phyloP scores from a whole-genome alignment of 176 grass and related monocot genomes.

The Lolium perenne region DNA sequence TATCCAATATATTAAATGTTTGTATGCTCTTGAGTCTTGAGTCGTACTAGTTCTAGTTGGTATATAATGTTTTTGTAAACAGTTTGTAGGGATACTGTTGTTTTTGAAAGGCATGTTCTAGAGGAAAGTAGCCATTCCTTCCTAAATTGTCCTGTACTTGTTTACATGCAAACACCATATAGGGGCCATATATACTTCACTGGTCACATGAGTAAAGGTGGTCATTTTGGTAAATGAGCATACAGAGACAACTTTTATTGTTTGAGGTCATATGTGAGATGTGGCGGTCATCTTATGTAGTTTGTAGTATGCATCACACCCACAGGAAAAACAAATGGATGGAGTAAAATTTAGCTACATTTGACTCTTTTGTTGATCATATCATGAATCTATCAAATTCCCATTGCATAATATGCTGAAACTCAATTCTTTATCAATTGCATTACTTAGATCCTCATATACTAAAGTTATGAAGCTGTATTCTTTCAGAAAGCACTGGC shows the following conservation, averaged over 20 bases:
- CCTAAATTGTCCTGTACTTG: neutral
- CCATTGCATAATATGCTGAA: conserved; percentile 15
- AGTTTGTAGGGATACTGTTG: neutral
- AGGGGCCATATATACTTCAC: neutral
- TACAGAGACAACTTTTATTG: conserved; percentile 9
- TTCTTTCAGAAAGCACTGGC: conserved; percentile 73
- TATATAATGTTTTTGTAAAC: neutral
- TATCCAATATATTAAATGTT: neutral
- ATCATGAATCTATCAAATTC: conserved; percentile 18
- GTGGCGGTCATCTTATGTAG: conserved; percentile 1
- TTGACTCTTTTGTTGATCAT: conserved; percentile 28
- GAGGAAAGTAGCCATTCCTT: neutral
- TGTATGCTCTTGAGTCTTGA: conserved; percentile 19
- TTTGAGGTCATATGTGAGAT: neutral
- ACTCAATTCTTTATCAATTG: neutral
- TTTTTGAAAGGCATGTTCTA: conserved; percentile 7
- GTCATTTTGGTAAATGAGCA: conserved; percentile 23
- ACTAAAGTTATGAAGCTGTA: conserved; percentile 5
- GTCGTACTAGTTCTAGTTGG: conserved; percentile 2
- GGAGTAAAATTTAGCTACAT: neutral
- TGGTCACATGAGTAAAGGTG: conserved; percentile 10
- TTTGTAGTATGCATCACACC: conserved; percentile 13
- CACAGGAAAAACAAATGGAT: conserved; percentile 8
- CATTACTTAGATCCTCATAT: conserved; percentile 32
- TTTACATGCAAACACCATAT: conserved; percentile 5